These are phyloP conservation scores for Amanita polypyramis DNA, from an alignment of 768 basidiomycete genomes.

Conservation along the genomic window DNA sequence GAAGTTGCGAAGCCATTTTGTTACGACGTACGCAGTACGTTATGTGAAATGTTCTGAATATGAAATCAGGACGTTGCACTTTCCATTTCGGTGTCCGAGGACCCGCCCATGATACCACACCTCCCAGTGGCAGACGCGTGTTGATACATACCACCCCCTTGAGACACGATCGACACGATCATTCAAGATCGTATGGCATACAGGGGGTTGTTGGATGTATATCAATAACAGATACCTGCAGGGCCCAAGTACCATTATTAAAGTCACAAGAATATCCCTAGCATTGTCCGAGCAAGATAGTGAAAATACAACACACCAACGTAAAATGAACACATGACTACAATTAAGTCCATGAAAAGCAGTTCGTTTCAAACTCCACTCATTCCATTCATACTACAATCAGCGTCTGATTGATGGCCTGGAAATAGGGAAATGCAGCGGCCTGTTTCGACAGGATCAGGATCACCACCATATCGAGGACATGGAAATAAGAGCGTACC, in stretches of 20 bases:
- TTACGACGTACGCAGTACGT: background rate
- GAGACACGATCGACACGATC: background rate
- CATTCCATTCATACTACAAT: conserved; percentile 14
- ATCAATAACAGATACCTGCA: background rate
- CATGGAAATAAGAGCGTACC: conserved; percentile 18
- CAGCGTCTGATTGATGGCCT: conserved; percentile 23
- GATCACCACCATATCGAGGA: background rate
- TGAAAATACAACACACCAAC: too few species aligned
- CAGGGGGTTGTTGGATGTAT: background rate
- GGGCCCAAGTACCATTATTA: background rate
- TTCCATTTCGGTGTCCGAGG: too few species aligned
- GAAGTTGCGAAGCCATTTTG: background rate
- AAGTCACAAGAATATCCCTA: too few species aligned
- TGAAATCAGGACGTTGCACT: background rate
- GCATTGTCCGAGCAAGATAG: too few species aligned
- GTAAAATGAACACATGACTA: background rate
- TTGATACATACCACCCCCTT: background rate
- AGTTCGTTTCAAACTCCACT: background rate
- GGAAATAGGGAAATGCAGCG: conserved; percentile 16
- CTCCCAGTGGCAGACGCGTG: background rate
- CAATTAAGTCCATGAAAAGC: background rate
- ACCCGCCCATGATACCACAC: too few species aligned
- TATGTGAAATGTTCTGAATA: background rate
- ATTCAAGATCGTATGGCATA: background rate
- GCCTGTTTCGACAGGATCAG: conserved; percentile 17